Percentiles rank a stretch among this genome's conserved stretches.
Evolutionary conservation across 148 eudicot genomes (phyloP).

Genomic region (Silene conica): DNA sequence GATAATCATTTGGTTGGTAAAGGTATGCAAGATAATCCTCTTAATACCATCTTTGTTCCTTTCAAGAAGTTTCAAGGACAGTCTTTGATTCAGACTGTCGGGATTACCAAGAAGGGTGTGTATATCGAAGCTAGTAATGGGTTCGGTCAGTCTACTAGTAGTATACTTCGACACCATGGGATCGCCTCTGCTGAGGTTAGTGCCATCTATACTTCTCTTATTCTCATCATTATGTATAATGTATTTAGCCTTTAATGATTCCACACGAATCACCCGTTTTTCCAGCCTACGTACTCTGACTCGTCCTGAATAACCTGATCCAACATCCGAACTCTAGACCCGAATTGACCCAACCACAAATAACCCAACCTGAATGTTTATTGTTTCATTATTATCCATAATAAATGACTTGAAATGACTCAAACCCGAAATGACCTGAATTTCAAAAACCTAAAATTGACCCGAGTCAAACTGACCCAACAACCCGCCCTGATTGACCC

Average conservation of each 20-base stretch:
- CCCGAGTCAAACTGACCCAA: no score
- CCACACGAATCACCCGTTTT: background rate
- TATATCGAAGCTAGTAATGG: conserved; percentile 95
- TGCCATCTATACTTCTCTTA: background rate
- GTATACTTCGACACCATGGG: conserved; percentile 74
- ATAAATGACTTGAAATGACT: no score
- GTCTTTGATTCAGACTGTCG: conserved; percentile 81
- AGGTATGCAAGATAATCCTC: conserved; percentile 80
- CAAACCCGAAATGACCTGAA: no score
- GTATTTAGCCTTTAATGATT: no score
- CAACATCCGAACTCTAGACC: no score
- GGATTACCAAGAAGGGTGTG: conserved; percentile 77
- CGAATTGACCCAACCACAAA: no score
- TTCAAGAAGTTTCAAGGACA: conserved; percentile 47
- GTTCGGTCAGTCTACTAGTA: conserved; percentile 64
- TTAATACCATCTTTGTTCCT: conserved; percentile 72
- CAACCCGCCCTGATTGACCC: background rate
- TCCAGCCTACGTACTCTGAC: background rate
- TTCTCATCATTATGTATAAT: no score
- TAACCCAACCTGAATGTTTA: no score
- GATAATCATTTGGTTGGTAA: conserved; percentile 74
- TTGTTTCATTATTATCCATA: no score
- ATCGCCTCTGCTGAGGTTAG: conserved; percentile 84
- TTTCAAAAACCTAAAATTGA: no score
- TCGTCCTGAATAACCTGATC: background rate